Base-by-base conservation (phyloP, 176 grass and related monocot genomes). In the Oryza longistaminata region DNA sequence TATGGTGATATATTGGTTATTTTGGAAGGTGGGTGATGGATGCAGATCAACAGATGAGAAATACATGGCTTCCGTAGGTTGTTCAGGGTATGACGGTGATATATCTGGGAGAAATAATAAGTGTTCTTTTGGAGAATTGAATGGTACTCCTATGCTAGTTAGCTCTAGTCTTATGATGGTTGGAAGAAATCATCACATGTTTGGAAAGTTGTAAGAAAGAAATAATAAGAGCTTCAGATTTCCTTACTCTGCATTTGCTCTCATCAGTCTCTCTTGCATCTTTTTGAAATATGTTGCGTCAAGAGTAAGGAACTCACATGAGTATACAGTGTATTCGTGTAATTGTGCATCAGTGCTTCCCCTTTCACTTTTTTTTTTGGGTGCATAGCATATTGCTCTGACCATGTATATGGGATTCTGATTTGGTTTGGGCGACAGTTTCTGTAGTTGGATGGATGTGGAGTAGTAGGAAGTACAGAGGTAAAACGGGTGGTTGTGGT, bases 1-100 rank as follows among this genome's bases (percentile, higher is more conserved):
- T 74, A 80, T 82, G 82, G 75, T 37, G 71, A 82, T 81, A 89
- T 88, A 81, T 91, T 83, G 91, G 91, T 85, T 88, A 87, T 93
- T 90, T 93, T 81, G 77, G 88, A 68, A 64, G 79, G 40, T 19
- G 55, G 42, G 35, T 75, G 83, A 67, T 65, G 68, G 34, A 83
- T 68, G 65, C 42, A 25, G 69, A 79, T 44, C 75, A 84, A 75
- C 80, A 34, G 24, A 50, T 62, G 22, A 37, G 70, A 75, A 74
- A 83, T 75, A 33, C 75, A 80, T 90, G 69, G 80, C 80, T 29
- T 74, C 19, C 70, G 72, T 43, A 74, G 85, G 64, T 66, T 53
- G 71, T 65, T 55, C 26, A 6, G 48, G 17, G 7, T 77, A 71
- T 19, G 50, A 62, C 58, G 52, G 58, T 62, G 58, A 24, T 62